Conservation (phyloP, 1,139 yeast species). For the Pichia kudriavzevii region DNA sequence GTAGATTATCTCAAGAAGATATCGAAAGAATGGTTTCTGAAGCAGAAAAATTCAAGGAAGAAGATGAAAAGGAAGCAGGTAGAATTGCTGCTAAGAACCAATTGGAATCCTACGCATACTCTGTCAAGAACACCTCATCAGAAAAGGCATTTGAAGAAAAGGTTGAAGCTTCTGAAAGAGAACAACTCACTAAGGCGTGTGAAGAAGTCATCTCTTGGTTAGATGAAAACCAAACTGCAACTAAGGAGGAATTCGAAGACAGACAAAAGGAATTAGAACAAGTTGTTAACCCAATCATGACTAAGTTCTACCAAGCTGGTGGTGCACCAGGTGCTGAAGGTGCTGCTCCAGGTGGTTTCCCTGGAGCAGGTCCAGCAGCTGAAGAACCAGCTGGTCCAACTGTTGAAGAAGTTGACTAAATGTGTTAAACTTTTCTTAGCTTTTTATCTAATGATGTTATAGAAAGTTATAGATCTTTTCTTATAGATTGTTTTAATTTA, state of each 20-base stretch:
- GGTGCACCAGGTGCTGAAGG: slow-evolving; percentile 41
- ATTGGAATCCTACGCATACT: slow-evolving; percentile 95
- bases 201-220: slow-evolving; percentile 40
- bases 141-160: slow-evolving; percentile 45
- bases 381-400: slow-evolving; percentile 45
- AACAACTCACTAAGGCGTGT: slow-evolving; percentile 34
- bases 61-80: slow-evolving; percentile 97
- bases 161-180: slow-evolving; percentile 35
- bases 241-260: slow-evolving; percentile 48
- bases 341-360: slow-evolving; percentile 36
- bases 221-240: slow-evolving; percentile 40
- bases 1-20: slow-evolving; percentile 94
- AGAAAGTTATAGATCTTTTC: neutral
- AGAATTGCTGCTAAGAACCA: slow-evolving; percentile 98
- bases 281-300: slow-evolving; percentile 56
- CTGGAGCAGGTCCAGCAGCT: slow-evolving; percentile 35
- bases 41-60: slow-evolving; percentile 96
- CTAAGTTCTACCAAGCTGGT: slow-evolving; percentile 51
- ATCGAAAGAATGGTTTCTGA: slow-evolving; percentile 96
- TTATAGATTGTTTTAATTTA: neutral
- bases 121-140: slow-evolving; percentile 88
- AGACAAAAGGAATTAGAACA: slow-evolving; percentile 57
- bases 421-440: slow-evolving; percentile 2
- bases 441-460: neutral
- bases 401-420: slow-evolving; percentile 62